Evolutionary conservation across 1,139 yeast genomes (phyloP), one percentile per base, ranked within the genome.

Genomic region (Kurtzmaniella quercitrusa): DNA sequence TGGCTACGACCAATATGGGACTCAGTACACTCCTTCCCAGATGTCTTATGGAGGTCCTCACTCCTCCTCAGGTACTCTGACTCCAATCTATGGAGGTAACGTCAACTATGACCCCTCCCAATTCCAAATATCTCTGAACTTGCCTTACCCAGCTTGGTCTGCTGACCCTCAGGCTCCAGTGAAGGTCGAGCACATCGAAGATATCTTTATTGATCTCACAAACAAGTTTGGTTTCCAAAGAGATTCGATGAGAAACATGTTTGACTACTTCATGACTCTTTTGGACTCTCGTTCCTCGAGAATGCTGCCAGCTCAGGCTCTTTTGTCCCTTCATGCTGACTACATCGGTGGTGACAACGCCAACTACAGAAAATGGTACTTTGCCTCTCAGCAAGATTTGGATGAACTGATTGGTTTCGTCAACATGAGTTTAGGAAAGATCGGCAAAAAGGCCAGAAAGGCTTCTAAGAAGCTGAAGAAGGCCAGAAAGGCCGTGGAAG

Each of bases 151-250:
- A 40, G 95, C 97, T 29, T 93, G 97, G 96, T 84, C 94, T 15
- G 87, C 91, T 40, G 98, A 90, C 59, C 85, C 86, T 48, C 93
- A 86, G 64, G 86, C 82, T 49, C 98, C 95, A 53, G 66, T 72
- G 49, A 73, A 72, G 52, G 81, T 88, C 55, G 95, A 89, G 62
- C 96, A 89, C 65, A 89, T 94, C 57, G 94, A 87, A 68, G 95
- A 86, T 60, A 83, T 93, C 45, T 93, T 93, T 65, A 84, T 87
- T 59, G 96, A 91, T 62, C 74, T 94, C 62, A 75, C 96, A 48
- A 84, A 85, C 68, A 85, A 86, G 66, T 90, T 94, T 67, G 98
- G 98, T 51, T 94, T 94, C 79, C 98, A 94, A 74, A 81, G 95
- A 67, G 98, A 91, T 62, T 88, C 96, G 23, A 89, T 89, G 93